phyloP scores from a whole-genome alignment of 306 rosid genomes.

The Prunus kanzakura region DNA sequence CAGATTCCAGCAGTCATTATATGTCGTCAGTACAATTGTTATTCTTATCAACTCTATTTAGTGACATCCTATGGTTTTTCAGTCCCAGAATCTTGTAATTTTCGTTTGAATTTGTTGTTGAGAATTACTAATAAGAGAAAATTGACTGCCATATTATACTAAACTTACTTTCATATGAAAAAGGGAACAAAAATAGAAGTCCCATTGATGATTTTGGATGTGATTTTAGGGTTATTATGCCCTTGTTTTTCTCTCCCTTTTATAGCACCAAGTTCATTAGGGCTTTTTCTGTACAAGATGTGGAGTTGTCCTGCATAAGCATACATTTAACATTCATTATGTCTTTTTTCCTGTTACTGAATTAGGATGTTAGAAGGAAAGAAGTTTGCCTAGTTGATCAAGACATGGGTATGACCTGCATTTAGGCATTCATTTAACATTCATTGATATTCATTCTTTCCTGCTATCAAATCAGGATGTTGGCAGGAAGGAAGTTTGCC shows the following conservation, averaged over 20 bases:
- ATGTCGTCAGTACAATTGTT: not conserved
- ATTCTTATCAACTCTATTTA: not conserved
- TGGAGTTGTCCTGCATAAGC: not conserved
- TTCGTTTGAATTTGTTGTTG: not conserved
- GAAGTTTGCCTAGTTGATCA: conserved; percentile 33
- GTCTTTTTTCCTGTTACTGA: conserved; percentile 18
- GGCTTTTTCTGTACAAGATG: not conserved
- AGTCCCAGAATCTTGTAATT: not conserved
- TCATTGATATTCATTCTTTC: not conserved
- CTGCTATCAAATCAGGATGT: conserved; percentile 35
- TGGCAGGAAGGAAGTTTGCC: conserved; percentile 34
- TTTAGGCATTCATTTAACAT: not conserved
- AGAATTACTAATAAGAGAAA: not conserved
- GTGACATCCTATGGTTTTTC: not conserved
- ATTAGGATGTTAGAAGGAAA: conserved; percentile 39
- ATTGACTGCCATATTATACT: not conserved
- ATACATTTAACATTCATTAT: not conserved
- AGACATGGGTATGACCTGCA: not conserved
- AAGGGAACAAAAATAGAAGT: not conserved
- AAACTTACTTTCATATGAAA: not conserved
- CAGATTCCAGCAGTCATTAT: not conserved
- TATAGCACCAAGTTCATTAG: not conserved
- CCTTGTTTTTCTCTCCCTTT: not conserved
- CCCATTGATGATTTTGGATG: not conserved
- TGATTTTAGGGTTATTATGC: not conserved